These are phyloP conservation scores for Pulicaria dysenterica DNA, from an alignment of 129 eudicot species.

Conservation along the genomic window DNA sequence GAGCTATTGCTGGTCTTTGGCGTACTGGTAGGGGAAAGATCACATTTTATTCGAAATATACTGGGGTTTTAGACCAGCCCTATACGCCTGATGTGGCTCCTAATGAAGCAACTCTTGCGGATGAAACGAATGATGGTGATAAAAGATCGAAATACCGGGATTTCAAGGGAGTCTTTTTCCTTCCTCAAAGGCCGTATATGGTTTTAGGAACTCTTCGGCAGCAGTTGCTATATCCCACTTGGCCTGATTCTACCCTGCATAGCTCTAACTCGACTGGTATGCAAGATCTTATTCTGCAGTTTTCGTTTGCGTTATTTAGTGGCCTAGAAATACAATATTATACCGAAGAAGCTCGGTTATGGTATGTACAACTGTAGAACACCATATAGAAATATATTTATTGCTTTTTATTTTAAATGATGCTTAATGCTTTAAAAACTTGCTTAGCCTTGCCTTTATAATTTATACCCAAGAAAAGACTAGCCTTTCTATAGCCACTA, in stretches of 20 bases:
- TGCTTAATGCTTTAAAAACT: too few relatives aligned
- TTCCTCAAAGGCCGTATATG: constrained; percentile 96
- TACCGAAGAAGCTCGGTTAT: too few relatives aligned
- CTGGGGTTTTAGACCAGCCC: too few relatives aligned
- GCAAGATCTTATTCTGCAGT: not conserved
- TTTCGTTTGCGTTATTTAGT: not conserved
- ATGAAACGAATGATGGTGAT: constrained; percentile 17
- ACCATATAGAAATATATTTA: too few relatives aligned
- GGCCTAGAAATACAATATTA: too few relatives aligned
- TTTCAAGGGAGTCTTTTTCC: constrained; percentile 78
- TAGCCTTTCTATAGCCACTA: too few relatives aligned
- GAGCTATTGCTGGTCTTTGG: constrained; percentile 98
- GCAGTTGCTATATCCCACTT: constrained; percentile 92
- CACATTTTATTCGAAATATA: constrained; percentile 54
- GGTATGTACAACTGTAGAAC: too few relatives aligned
- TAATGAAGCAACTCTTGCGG: constrained; percentile 22
- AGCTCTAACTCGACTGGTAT: constrained; percentile 55
- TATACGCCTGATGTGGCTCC: constrained; percentile 29
- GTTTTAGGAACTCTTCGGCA: constrained; percentile 95
- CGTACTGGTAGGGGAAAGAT: constrained; percentile 77
- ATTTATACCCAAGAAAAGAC: too few relatives aligned
- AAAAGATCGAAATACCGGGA: constrained; percentile 40
- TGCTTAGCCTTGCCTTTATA: too few relatives aligned
- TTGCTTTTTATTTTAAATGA: too few relatives aligned
- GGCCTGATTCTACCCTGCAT: constrained; percentile 54